Evolutionary conservation across 306 rosid genomes (phyloP), one percentile per base, ranked within the genome.

Genomic region (Casuarina cunninghamiana): DNA sequence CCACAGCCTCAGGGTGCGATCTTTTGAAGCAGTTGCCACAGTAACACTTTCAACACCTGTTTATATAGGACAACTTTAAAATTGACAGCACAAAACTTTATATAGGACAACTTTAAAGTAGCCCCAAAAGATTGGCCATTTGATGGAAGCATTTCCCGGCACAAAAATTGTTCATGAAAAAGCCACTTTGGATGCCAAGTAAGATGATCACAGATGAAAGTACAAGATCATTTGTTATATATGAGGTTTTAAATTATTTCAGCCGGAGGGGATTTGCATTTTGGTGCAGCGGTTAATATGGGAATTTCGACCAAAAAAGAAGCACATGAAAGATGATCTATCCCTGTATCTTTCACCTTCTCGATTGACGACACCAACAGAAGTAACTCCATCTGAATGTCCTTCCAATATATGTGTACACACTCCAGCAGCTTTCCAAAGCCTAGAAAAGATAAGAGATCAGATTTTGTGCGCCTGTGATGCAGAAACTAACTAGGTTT

Each of bases 1-100:
- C 99, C 99, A 95, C 80, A 95, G 91, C 83, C 96, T 93, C 68
- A 95, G 43, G 10, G 97, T 89, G 61, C 86, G 88, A 79, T 95
- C 97, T 81, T 95, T 95, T 3, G 99, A 93, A 75, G 92, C 97
- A 62, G 97, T 92, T 76, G 96, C 94, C 39, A 88, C 72, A 3
- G 90, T 85, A 66, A 75, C 76, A 73, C 82, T 75, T 67, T 84
- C 91, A 43, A 62, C 75, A 75, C 87, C 97, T 90, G 84, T 71
- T 79, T 69, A 83, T 50, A 86, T 72, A 42, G 60, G 51, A 74
- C 42, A 73, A 44, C 42, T 79, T 50, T 39, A 65, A 63, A 71
- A 83, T 21, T 39, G 17, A 41, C 26, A 69, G 12, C 62, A 68
- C 45, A 67, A 10, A 78, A 50, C 32, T 71, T 79, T 69, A 83